Evolutionary conservation across 768 basidiomycete species (phyloP).

Genomic region (Boletus tomentosulus): DNA sequence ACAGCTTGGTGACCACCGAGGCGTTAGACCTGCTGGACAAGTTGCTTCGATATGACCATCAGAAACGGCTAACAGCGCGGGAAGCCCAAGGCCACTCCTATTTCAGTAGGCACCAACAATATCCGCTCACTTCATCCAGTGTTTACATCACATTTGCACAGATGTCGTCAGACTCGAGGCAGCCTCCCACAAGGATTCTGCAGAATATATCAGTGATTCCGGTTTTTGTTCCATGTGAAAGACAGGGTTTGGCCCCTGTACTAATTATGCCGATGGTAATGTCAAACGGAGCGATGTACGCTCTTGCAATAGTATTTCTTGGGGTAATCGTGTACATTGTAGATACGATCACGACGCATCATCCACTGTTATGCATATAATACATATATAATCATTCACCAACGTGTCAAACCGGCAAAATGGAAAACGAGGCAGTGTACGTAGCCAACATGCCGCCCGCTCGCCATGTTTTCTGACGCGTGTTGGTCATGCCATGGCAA

Average conservation of each 20-base stretch:
- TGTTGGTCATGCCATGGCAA: conserved; percentile 31
- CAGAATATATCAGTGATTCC: conserved; percentile 45
- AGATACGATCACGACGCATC: conserved; percentile 10
- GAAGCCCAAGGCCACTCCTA: conserved; percentile 66
- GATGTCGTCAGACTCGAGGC: conserved; percentile 49
- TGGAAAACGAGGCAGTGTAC: conserved; percentile 28
- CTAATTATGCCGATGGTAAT: no score
- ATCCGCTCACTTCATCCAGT: conserved; percentile 14
- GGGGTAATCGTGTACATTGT: conserved; percentile 4
- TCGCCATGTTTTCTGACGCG: conserved; percentile 21
- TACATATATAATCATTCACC: conserved; percentile 12
- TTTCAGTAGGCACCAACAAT: conserved; percentile 45
- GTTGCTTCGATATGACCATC: conserved; percentile 65
- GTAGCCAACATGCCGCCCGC: conserved; percentile 20
- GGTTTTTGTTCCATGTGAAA: conserved; percentile 42
- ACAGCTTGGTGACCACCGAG: conserved; percentile 54
- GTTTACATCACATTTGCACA: conserved; percentile 27
- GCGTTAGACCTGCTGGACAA: conserved; percentile 65
- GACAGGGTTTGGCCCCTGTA: neutral
- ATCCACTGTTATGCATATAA: conserved; percentile 12
- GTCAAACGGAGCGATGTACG: conserved; percentile 3
- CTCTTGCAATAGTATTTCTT: conserved; percentile 5
- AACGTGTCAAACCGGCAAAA: conserved; percentile 26
- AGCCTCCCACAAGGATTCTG: conserved; percentile 37
- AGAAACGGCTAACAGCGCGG: conserved; percentile 60